Evolutionary conservation across 129 eudicot genomes (phyloP).

Genomic region (Flaveria linearis): DNA sequence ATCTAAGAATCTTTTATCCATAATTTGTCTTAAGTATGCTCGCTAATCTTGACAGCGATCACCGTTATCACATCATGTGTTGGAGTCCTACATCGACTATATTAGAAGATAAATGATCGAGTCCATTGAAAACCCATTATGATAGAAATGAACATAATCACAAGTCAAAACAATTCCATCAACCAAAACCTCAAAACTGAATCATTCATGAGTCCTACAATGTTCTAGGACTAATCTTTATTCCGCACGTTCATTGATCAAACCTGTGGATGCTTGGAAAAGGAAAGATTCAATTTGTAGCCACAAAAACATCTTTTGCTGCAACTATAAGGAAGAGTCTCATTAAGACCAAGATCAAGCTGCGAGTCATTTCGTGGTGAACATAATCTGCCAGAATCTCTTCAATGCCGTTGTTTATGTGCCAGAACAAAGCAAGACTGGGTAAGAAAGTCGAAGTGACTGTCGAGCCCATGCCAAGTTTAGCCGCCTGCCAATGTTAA

Average conservation of each 20-base stretch:
- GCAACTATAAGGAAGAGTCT: constrained; percentile 53
- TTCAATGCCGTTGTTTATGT: constrained; percentile 44
- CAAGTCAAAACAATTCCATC: constrained; percentile 22
- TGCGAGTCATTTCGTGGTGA: constrained; percentile 60
- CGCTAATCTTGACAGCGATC: not conserved
- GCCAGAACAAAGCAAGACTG: constrained; percentile 43
- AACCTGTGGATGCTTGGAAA: constrained; percentile 8
- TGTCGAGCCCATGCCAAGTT: constrained; percentile 29
- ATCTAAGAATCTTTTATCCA: too few species aligned
- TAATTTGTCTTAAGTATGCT: too few species aligned
- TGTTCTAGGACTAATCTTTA: constrained; percentile 34
- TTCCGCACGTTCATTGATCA: constrained; percentile 4
- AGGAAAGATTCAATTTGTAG: constrained; percentile 33
- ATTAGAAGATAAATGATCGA: not conserved
- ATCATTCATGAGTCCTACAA: constrained; percentile 30
- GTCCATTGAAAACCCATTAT: not conserved
- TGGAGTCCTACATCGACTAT: not conserved
- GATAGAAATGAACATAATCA: not conserved
- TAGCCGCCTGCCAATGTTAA: constrained; percentile 24
- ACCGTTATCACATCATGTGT: not conserved
- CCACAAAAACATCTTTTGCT: constrained; percentile 52
- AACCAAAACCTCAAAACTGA: constrained; percentile 25
- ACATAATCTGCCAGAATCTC: constrained; percentile 59
- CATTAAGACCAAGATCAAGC: constrained; percentile 46
- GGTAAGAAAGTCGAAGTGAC: constrained; percentile 36